Conservation (phyloP, 306 rosid genomes). For the Trifolium subterraneum region DNA sequence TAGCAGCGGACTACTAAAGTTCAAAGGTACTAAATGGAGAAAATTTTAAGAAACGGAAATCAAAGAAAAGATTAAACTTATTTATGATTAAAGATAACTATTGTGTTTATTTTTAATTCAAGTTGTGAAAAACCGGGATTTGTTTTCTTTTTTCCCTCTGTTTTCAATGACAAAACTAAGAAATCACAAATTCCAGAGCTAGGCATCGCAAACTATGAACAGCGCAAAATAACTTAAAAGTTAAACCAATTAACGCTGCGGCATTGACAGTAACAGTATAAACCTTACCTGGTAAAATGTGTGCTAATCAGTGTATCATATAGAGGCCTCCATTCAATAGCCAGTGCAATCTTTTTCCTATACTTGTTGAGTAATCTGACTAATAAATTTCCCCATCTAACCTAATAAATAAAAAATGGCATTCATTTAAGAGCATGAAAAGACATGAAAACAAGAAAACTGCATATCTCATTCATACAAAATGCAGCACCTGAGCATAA, state of each 20-base stretch:
- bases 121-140: conserved; percentile 27
- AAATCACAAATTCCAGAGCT: conserved; percentile 33
- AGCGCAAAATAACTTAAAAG: conserved; percentile 29
- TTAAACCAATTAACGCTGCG: conserved; percentile 24
- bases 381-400: conserved; percentile 95
- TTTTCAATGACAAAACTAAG: conserved; percentile 17
- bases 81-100: conserved; percentile 22
- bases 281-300: conserved; percentile 88
- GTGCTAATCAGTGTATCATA: conserved; percentile 81
- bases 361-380: conserved; percentile 84
- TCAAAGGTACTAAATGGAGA: conserved; percentile 16
- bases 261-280: conserved; percentile 3
- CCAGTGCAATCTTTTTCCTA: conserved; percentile 74
- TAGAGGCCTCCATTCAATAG: conserved; percentile 83
- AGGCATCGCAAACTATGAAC: conserved; percentile 23
- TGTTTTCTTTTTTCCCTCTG: conserved; percentile 24
- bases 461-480: conserved; percentile 29
- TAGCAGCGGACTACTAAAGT: conserved; percentile 31
- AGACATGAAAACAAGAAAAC: conserved; percentile 31
- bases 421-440: conserved; percentile 42
- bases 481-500: conserved; percentile 81
- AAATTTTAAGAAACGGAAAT: conserved; percentile 32
- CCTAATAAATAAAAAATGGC: conserved; percentile 68
- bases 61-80: conserved; percentile 22
- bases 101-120: conserved; percentile 2